phyloP scores from a whole-genome alignment of 2,329 filamentous ascomycete genomes.

The Cercospora beticola region DNA sequence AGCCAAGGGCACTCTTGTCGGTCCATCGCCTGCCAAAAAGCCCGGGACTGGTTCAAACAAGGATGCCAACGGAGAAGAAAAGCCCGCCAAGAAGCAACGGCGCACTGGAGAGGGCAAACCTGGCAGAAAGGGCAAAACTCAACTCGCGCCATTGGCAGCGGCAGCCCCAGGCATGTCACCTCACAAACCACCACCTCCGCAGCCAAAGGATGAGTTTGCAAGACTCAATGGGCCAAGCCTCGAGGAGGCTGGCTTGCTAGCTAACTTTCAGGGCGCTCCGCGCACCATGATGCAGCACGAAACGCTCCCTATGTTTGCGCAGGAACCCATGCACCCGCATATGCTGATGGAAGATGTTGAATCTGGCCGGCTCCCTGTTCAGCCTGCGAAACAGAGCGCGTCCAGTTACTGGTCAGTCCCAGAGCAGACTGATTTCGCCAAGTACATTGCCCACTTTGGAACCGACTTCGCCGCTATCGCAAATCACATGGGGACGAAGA shows the following conservation, averaged over 20 bases:
- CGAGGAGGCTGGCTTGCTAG: constrained; percentile 38
- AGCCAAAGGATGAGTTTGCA: constrained; percentile 34
- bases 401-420: constrained; percentile 88
- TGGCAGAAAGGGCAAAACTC: constrained; percentile 43
- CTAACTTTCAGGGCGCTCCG: constrained; percentile 31
- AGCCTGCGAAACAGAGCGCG: constrained; percentile 34
- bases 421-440: constrained; percentile 74
- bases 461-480: constrained; percentile 77
- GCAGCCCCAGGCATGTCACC: constrained; percentile 35
- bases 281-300: constrained; percentile 24
- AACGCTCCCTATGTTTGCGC: constrained; percentile 23
- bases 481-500: constrained; percentile 78
- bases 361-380: constrained; percentile 24
- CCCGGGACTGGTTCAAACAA: constrained; percentile 28
- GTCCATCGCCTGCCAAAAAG: constrained; percentile 52
- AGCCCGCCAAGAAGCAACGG: constrained; percentile 36
- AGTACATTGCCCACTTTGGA: constrained; percentile 70
- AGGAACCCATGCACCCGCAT: constrained; percentile 24
- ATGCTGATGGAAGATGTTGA: constrained; percentile 27
- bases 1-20: constrained; percentile 59
- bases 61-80: constrained; percentile 37
- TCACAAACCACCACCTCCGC: constrained; percentile 34
- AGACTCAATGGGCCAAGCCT: constrained; percentile 25
- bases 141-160: constrained; percentile 40
- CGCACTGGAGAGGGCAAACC: constrained; percentile 37